Evolutionary conservation across 305 asterid genomes (phyloP).

Genomic region (Fraxinus xanthoxyloides): DNA sequence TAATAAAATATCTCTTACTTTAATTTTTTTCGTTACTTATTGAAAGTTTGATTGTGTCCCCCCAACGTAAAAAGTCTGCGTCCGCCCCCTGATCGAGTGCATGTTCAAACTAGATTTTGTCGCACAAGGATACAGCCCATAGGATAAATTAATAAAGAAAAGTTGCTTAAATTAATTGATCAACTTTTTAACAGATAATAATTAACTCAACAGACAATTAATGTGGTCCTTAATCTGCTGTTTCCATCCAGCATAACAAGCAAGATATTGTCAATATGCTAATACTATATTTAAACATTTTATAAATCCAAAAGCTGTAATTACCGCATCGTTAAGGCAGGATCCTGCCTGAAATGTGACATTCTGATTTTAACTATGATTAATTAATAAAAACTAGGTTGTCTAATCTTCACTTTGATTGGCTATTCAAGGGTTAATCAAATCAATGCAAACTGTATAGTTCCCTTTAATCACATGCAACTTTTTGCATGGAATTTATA

Average conservation of each 20-base stretch:
- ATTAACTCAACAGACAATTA: slow-evolving; percentile 51
- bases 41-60: no score
- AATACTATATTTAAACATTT: background rate
- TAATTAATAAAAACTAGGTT: slow-evolving; percentile 34
- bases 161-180: slow-evolving; percentile 22
- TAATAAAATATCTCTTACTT: no score
- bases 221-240: slow-evolving; percentile 70
- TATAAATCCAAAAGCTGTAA: slow-evolving; percentile 18
- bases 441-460: slow-evolving; percentile 21
- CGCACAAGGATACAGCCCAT: slow-evolving; percentile 30
- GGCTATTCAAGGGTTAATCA: slow-evolving; percentile 34
- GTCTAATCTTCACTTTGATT: slow-evolving; percentile 26
- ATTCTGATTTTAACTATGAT: slow-evolving; percentile 35
- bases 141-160: slow-evolving; percentile 9
- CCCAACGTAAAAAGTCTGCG: no score
- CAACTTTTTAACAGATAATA: slow-evolving; percentile 17
- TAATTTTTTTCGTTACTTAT: no score
- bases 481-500: slow-evolving; percentile 26
- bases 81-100: slow-evolving; percentile 11
- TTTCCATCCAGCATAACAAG: slow-evolving; percentile 42
- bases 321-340: slow-evolving; percentile 39
- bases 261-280: slow-evolving; percentile 30
- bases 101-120: slow-evolving; percentile 48
- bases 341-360: slow-evolving; percentile 49
- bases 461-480: slow-evolving; percentile 43